A percentile compares a stretch with the other conserved stretches of the same genome.
phyloP scores from a whole-genome alignment of 2,329 filamentous ascomycete species.

The Chalaropsis ovoidea region DNA sequence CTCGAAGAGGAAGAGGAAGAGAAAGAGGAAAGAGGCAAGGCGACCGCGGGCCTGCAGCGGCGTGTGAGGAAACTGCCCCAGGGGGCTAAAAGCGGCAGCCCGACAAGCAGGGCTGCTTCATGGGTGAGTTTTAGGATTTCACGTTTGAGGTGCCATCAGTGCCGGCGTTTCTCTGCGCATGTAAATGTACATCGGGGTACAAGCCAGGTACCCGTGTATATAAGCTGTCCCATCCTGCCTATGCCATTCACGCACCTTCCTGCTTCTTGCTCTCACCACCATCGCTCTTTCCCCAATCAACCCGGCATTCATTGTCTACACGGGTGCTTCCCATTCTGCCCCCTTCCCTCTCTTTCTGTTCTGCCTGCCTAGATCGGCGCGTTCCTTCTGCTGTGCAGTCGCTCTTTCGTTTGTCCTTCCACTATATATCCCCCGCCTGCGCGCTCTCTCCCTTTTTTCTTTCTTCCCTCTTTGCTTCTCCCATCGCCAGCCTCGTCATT shows the following conservation, averaged over 20 bases:
- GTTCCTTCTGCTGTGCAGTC: conserved; percentile 24
- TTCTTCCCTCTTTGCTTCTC: not conserved
- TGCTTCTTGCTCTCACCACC: conserved; percentile 7
- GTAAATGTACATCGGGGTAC: not conserved
- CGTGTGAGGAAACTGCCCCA: not conserved
- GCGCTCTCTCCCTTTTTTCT: not conserved
- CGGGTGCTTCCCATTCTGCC: not conserved
- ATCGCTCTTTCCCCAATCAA: not conserved
- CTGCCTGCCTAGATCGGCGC: conserved; percentile 9
- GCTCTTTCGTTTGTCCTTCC: conserved; percentile 16
- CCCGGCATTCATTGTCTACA: not conserved
- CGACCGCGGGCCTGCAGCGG: conserved; percentile 10
- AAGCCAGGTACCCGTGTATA: not conserved
- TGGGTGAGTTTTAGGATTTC: not conserved
- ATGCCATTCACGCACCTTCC: conserved; percentile 25
- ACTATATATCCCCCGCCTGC: not conserved
- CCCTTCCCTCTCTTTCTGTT: conserved; percentile 16
- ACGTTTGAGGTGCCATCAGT: not conserved
- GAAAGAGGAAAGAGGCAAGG: not conserved
- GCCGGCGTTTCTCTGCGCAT: not conserved
- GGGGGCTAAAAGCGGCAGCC: not conserved
- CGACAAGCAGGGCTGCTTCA: not conserved
- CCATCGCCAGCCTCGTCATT: not conserved
- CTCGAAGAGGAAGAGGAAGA: not conserved
- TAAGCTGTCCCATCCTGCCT: conserved; percentile 24